Evolutionary conservation across 164 flowering plant genomes (phyloP), one percentile per base, ranked within the genome.

Genomic region (Tetrastigma voinierianum): DNA sequence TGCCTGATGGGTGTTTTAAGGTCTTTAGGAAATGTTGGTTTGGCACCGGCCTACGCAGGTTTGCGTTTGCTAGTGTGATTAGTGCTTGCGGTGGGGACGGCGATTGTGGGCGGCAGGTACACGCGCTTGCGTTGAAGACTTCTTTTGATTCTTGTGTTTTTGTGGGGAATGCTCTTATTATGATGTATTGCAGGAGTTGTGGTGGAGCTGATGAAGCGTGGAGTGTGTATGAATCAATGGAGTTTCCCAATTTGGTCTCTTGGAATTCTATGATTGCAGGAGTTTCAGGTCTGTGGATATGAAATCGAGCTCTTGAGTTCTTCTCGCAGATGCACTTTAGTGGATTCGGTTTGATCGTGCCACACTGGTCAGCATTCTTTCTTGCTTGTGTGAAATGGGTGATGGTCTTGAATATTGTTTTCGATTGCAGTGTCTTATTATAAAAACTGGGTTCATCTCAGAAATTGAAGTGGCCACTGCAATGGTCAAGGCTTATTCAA

Each of bases 221-320:
- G 86, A 66, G 45, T 21, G 81, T 88, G 56, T 90, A 87, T 46
- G 59, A 72, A n/a, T 58, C 25, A 12, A 77, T 90, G 87, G 66
- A 72, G 21, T 65, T 23, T 2, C 74, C 80, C 4, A 87, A 77
- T 79, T 64, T 83, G 44, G 76, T 88, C 49, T 72, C 87, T 64
- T 91, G 89, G 86, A 91, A 90, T 78, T 85, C 90, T 0, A 84
- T 91, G 87, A 81, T 92, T 71, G 75, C 87, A 15, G 88, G 84
- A n/a, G 67, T 83, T 85, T 67, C 75, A 72, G 49, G 46, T 59
- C 32, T 64, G 69, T 8, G 83, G 78, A 46, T 68, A 60, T 51
- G 75, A 9, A 57, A 12, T 2, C 60, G 64, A 48, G 86, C 86
- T 13, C 20, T 84, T 9, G 56, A 44, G 10, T 72, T 88, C 45